A percentile compares a stretch with the other conserved stretches of the same genome.
phyloP scores from a whole-genome alignment of 768 basidiomycete species.

The Candolleomyces aberdarensis region DNA sequence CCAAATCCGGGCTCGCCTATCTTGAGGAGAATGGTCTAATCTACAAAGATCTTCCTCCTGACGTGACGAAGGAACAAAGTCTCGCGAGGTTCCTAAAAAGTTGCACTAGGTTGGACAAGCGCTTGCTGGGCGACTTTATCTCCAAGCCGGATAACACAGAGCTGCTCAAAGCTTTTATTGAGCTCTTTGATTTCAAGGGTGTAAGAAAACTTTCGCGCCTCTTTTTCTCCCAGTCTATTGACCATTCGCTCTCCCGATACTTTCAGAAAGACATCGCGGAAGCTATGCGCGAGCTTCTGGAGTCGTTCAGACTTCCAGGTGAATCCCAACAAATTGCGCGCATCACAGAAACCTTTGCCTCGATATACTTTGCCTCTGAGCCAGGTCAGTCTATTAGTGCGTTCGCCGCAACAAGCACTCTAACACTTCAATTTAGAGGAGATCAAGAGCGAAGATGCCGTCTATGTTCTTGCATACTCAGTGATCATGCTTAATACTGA shows the following conservation, averaged over 20 bases:
- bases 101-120: conserved; percentile 86
- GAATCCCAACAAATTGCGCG: conserved; percentile 92
- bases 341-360: conserved; percentile 94
- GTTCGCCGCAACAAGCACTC: background rate
- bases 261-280: conserved; percentile 89
- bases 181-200: conserved; percentile 83
- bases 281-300: conserved; percentile 92
- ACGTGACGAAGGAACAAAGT: conserved; percentile 56
- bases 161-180: conserved; percentile 82
- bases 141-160: conserved; percentile 86
- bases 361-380: conserved; percentile 79
- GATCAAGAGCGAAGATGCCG: conserved; percentile 87
- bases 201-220: conserved; percentile 40
- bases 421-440: conserved; percentile 50
- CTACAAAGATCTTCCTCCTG: conserved; percentile 58
- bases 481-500: conserved; percentile 99
- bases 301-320: conserved; percentile 91
- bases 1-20: conserved; percentile 86
- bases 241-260: background rate
- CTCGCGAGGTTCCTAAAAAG: conserved; percentile 86
- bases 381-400: conserved; percentile 53
- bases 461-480: conserved; percentile 91
- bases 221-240: background rate
- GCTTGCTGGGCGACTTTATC: conserved; percentile 88
- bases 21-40: conserved; percentile 93